These are phyloP conservation scores for Geotrichum phurueaensis DNA, from an alignment of 1,139 yeast species.

Conservation along the genomic window DNA sequence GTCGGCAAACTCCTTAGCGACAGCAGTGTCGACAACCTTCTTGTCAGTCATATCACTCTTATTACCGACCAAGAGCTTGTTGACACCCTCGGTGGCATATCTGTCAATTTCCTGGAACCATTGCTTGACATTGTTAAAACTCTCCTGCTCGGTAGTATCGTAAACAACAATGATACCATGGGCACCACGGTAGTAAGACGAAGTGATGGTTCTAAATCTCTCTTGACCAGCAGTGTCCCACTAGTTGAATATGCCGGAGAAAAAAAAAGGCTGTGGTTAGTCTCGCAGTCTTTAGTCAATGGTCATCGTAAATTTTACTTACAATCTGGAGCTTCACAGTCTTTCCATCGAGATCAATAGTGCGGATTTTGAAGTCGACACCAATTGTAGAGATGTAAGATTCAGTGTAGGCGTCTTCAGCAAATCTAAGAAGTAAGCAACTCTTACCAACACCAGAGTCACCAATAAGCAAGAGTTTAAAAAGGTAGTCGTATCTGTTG, in stretches of 20 bases:
- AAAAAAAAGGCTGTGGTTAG: not conserved
- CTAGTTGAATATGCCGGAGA: slow-evolving; percentile 19
- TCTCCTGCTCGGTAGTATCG: slow-evolving; percentile 97
- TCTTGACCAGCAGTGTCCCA: slow-evolving; percentile 99
- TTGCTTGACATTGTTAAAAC: slow-evolving; percentile 94
- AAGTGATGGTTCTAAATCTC: slow-evolving; percentile 93
- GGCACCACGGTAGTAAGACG: slow-evolving; percentile 97
- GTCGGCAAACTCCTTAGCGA: slow-evolving; percentile 97
- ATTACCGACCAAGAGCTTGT: slow-evolving; percentile 93
- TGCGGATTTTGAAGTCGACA: slow-evolving; percentile 95
- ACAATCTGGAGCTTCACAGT: slow-evolving; percentile 88
- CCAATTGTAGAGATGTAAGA: slow-evolving; percentile 97
- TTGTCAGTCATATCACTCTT: slow-evolving; percentile 92
- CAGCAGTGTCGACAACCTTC: slow-evolving; percentile 92
- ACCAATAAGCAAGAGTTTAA: slow-evolving; percentile 88
- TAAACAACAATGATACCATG: slow-evolving; percentile 97
- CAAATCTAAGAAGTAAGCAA: slow-evolving; percentile 87
- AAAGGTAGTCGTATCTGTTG: slow-evolving; percentile 79
- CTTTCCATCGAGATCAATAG: slow-evolving; percentile 93
- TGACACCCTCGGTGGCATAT: slow-evolving; percentile 95
- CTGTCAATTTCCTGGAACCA: slow-evolving; percentile 99
- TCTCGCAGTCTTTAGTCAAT: not conserved
- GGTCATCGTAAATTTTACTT: slow-evolving; percentile 14
- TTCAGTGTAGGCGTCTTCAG: slow-evolving; percentile 95
- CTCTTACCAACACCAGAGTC: slow-evolving; percentile 99